A percentile compares a stretch with the other conserved stretches of the same genome.
Evolutionary conservation across 1,284 basidiomycete species (phyloP).

Genomic region (Trichosporon inkin): DNA sequence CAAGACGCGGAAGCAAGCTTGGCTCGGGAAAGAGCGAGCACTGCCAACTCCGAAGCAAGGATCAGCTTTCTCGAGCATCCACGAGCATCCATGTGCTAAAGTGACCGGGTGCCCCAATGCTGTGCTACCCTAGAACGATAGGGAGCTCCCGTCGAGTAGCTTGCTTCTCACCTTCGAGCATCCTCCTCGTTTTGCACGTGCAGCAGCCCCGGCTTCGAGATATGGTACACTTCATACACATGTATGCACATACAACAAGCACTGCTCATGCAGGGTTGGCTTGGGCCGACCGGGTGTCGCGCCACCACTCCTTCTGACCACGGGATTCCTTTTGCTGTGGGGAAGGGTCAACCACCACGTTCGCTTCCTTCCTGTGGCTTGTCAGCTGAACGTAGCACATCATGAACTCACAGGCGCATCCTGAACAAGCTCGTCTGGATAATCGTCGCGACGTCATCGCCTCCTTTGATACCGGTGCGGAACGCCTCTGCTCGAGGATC

Average conservation of each 20-base stretch:
- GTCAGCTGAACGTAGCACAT: background rate
- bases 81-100: no score
- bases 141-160: no score
- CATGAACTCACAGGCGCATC: constrained; percentile 37
- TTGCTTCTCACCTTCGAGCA: no score
- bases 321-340: constrained; percentile 1
- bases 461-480: constrained; percentile 24
- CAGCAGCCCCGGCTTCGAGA: no score
- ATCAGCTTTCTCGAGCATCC: no score
- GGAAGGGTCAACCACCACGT: constrained; percentile 31
- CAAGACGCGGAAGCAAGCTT: no score
- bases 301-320: constrained; percentile 2
- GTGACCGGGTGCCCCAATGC: no score
- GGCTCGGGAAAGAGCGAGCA: no score
- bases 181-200: no score
- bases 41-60: no score
- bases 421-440: constrained; percentile 31
- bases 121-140: no score
- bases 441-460: constrained; percentile 23
- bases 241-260: constrained; percentile 1
- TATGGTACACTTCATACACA: background rate
- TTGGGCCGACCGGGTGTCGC: background rate
- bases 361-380: constrained; percentile 33
- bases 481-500: constrained; percentile 35
- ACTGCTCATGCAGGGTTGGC: no score